Conservation (phyloP, 495 filamentous ascomycete genomes). For the Aspergillus olivimuriae region DNA sequence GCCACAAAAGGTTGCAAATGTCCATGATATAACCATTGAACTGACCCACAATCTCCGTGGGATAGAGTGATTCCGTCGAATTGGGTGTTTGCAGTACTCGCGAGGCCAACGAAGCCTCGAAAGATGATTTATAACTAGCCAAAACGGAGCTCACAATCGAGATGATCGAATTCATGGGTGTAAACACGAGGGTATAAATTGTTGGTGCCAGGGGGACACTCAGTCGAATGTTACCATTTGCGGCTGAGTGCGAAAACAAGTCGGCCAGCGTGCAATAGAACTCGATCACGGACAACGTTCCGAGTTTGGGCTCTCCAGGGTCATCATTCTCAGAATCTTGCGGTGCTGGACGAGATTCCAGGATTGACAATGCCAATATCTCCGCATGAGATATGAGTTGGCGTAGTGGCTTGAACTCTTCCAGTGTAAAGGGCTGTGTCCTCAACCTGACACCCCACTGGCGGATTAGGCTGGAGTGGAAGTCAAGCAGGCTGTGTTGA, state of each 20-base stretch:
- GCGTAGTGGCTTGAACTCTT: constrained; percentile 34
- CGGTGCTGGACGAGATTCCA: constrained; percentile 40
- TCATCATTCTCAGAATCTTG: constrained; percentile 9
- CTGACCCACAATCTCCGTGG: constrained; percentile 49
- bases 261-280: constrained; percentile 60
- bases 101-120: constrained; percentile 57
- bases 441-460: constrained; percentile 55
- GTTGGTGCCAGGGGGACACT: constrained; percentile 60
- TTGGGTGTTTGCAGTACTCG: constrained; percentile 22
- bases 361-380: constrained; percentile 53
- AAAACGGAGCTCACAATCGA: constrained; percentile 65
- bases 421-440: constrained; percentile 17
- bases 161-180: constrained; percentile 52
- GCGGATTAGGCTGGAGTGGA: constrained; percentile 64
- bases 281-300: constrained; percentile 45
- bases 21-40: constrained; percentile 92
- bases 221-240: constrained; percentile 50
- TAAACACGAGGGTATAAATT: constrained; percentile 66
- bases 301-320: constrained; percentile 14
- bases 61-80: constrained; percentile 35
- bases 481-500: constrained; percentile 52
- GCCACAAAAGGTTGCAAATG: constrained; percentile 80
- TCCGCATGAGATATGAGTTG: constrained; percentile 53
- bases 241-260: constrained; percentile 47
- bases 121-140: constrained; percentile 63